Evolutionary conservation across 1,284 basidiomycete species (phyloP).

Genomic region (Irpex sp.): DNA sequence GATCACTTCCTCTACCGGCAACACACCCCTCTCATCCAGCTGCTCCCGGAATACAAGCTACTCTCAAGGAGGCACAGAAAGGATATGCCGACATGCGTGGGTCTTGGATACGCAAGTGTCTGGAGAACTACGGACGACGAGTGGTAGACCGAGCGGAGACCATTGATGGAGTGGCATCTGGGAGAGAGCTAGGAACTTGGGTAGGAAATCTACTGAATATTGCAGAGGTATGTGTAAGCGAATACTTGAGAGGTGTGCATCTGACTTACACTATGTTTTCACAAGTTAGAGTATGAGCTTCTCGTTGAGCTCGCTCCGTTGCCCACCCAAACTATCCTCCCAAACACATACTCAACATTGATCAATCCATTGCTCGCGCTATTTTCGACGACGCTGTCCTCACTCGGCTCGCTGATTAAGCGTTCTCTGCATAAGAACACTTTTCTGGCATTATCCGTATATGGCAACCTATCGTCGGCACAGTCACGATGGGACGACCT

Average conservation of each 20-base stretch:
- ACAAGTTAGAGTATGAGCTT: constrained; percentile 61
- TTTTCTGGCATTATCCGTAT: constrained; percentile 74
- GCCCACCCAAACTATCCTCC: constrained; percentile 40
- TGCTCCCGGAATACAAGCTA: constrained; percentile 54
- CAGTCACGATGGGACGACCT: constrained; percentile 67
- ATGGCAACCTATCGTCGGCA: constrained; percentile 48
- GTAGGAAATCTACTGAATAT: constrained; percentile 56
- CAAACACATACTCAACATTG: constrained; percentile 55
- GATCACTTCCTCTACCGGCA: constrained; percentile 65
- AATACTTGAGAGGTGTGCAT: neutral
- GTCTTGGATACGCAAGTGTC: constrained; percentile 65
- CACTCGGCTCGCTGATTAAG: constrained; percentile 69
- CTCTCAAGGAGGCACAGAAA: constrained; percentile 69
- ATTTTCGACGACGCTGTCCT: constrained; percentile 58
- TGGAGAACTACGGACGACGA: constrained; percentile 66
- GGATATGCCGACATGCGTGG: constrained; percentile 85
- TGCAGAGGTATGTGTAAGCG: constrained; percentile 47
- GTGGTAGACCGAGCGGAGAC: constrained; percentile 65
- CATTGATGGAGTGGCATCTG: constrained; percentile 56
- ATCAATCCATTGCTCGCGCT: constrained; percentile 60
- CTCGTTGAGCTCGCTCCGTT: constrained; percentile 62
- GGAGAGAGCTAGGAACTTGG: constrained; percentile 68
- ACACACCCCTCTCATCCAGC: constrained; percentile 80
- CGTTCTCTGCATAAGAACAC: constrained; percentile 81
- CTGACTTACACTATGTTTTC: constrained; percentile 1